Conservation (phyloP, 768 basidiomycete species). For the Cytidiella melzeri region DNA sequence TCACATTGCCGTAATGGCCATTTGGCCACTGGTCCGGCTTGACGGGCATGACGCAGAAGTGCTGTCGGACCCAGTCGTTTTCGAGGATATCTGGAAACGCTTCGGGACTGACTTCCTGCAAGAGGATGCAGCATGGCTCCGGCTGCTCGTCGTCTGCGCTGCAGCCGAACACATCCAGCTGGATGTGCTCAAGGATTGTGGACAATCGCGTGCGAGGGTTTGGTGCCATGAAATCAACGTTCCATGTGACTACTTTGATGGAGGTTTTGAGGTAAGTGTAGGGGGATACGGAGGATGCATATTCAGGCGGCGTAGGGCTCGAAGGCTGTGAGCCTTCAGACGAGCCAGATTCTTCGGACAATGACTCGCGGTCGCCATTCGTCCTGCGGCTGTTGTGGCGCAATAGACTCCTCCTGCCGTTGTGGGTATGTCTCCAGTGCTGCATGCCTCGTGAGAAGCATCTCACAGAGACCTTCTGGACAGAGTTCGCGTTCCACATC, state of each 20-base stretch:
- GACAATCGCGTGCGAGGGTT: constrained; percentile 38
- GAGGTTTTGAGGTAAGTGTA: neutral
- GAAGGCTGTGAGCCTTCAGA: neutral
- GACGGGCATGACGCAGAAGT: constrained; percentile 55
- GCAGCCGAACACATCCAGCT: constrained; percentile 44
- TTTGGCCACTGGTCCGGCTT: constrained; percentile 50
- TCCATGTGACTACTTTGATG: constrained; percentile 56
- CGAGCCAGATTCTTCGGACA: neutral
- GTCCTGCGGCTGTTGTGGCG: neutral
- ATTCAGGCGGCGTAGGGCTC: neutral
- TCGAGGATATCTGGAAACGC: constrained; percentile 45
- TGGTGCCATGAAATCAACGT: constrained; percentile 46
- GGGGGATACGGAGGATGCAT: neutral
- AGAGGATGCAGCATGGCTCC: constrained; percentile 53
- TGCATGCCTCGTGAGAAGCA: neutral
- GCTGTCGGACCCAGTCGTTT: constrained; percentile 55
- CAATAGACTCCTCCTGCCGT: neutral
- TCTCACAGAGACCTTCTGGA: neutral
- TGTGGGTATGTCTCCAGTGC: neutral
- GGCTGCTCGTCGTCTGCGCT: constrained; percentile 34
- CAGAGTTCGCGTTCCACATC: neutral
- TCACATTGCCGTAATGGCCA: constrained; percentile 60
- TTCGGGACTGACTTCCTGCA: constrained; percentile 56
- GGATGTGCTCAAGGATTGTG: constrained; percentile 48
- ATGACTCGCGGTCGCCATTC: neutral